Conservation (phyloP, 2,329 filamentous ascomycete genomes). For the Colletotrichum phormii region DNA sequence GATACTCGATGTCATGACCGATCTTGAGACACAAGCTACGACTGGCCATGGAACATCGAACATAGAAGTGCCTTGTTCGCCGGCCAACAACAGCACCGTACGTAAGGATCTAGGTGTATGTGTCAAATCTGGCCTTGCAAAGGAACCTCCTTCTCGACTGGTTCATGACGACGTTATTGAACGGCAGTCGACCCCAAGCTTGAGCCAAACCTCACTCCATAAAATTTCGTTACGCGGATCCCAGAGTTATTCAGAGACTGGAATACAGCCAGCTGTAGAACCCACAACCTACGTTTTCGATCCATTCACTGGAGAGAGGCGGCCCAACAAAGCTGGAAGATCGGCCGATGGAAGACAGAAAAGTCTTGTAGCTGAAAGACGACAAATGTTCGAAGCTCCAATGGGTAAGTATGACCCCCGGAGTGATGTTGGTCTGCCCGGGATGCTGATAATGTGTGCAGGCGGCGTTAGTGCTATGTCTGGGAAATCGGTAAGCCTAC, state of each 20-base stretch:
- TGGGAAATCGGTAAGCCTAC: not conserved
- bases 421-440: not conserved
- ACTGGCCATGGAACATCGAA: no score
- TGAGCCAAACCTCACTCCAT: not conserved
- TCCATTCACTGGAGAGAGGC: not conserved
- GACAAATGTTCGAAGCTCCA: not conserved
- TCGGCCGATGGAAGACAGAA: not conserved
- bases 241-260: not conserved
- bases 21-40: not conserved
- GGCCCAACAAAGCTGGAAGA: not conserved
- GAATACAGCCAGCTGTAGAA: not conserved
- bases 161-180: no score
- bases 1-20: slow-evolving; percentile 13
- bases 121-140: not conserved
- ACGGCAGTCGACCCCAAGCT: not conserved
- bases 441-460: not conserved
- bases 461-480: not conserved
- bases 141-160: not conserved
- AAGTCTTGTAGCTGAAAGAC: slow-evolving; percentile 13
- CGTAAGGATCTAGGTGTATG: not conserved
- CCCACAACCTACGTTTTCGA: not conserved
- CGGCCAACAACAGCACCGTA: not conserved
- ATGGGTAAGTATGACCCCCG: not conserved
- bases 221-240: not conserved
- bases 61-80: not conserved